Conservation (phyloP, 768 basidiomycete genomes). For the Pleurotus cornucopiae region DNA sequence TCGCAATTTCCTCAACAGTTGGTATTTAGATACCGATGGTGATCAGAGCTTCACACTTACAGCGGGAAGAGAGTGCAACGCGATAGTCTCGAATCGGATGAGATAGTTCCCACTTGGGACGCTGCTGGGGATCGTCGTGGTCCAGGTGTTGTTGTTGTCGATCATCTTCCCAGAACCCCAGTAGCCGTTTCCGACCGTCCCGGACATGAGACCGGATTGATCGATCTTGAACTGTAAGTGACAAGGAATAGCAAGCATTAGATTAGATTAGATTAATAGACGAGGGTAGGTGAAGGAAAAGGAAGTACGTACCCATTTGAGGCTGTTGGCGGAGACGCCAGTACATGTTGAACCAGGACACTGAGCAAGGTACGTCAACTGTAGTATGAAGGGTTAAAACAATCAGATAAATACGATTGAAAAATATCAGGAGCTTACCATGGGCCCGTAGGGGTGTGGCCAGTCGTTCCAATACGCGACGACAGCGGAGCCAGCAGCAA, state of each 20-base stretch:
- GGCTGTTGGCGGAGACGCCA: conserved; percentile 28
- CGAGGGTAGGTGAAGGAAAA: neutral
- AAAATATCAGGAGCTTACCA: conserved; percentile 21
- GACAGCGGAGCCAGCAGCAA: conserved; percentile 37
- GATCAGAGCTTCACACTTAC: conserved; percentile 19
- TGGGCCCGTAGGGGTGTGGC: conserved; percentile 41
- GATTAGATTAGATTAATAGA: neutral
- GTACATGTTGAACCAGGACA: conserved; percentile 40
- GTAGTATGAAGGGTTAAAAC: neutral
- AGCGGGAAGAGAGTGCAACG: conserved; percentile 48
- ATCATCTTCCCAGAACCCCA: conserved; percentile 46
- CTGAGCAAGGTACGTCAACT: conserved; percentile 43
- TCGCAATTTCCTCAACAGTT: neutral
- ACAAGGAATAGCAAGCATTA: neutral
- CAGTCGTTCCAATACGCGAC: conserved; percentile 45
- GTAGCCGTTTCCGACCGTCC: conserved; percentile 32
- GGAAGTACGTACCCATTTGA: conserved; percentile 35
- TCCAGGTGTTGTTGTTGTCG: conserved; percentile 39
- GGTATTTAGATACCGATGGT: neutral
- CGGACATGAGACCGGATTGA: conserved; percentile 39
- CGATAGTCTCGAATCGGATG: conserved; percentile 48
- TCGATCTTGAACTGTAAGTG: conserved; percentile 40
- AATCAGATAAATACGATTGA: neutral
- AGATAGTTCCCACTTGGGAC: conserved; percentile 41
- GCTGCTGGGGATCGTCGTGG: conserved; percentile 37